Conservation (phyloP, 1,284 basidiomycete genomes). For the Tilletia caries region DNA sequence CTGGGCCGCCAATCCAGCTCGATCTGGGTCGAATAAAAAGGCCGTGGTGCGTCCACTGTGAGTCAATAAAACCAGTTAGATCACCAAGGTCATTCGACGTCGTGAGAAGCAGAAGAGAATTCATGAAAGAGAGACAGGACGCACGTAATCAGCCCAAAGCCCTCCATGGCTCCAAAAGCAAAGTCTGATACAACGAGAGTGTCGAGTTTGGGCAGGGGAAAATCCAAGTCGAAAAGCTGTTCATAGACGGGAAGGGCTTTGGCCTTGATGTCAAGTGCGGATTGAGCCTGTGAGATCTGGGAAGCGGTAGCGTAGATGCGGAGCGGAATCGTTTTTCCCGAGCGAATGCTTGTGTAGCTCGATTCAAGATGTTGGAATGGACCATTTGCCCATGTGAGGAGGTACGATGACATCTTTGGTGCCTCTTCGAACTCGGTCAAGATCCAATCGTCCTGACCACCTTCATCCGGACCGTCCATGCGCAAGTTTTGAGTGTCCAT, state of each 20-base stretch:
- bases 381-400: constrained; percentile 85
- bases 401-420: constrained; percentile 75
- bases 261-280: constrained; percentile 78
- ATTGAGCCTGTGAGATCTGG: constrained; percentile 68
- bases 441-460: constrained; percentile 51
- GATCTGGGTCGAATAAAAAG: constrained; percentile 48
- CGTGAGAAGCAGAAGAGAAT: too few relatives aligned
- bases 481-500: constrained; percentile 56
- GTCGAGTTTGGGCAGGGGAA: constrained; percentile 71
- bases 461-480: constrained; percentile 30
- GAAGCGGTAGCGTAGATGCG: constrained; percentile 75
- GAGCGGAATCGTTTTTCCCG: constrained; percentile 73
- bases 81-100: too few relatives aligned
- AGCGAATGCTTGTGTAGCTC: constrained; percentile 73
- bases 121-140: constrained; percentile 59
- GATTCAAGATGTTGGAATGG: constrained; percentile 67
- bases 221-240: constrained; percentile 76
- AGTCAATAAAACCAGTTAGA: constrained; percentile 65
- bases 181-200: constrained; percentile 61
- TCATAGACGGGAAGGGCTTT: constrained; percentile 82
- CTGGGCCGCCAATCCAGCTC: not conserved
- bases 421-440: constrained; percentile 27
- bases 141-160: constrained; percentile 81
- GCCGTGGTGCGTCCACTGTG: constrained; percentile 59
- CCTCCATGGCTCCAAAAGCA: constrained; percentile 88